phyloP scores from a whole-genome alignment of 2,329 filamentous ascomycete species.

The Penicillium sp. region DNA sequence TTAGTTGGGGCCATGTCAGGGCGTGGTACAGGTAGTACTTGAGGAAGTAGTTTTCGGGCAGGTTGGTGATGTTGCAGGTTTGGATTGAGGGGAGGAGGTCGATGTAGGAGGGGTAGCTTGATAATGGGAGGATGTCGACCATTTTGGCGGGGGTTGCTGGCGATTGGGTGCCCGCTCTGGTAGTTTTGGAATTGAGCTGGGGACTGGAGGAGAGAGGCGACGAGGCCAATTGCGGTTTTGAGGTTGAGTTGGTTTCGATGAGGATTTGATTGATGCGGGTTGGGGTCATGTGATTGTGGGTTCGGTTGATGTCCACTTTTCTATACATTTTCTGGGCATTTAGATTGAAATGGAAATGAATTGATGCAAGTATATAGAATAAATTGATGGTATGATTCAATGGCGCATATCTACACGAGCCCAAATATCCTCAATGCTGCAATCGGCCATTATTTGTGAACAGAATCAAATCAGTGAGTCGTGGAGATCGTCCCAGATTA shows the following conservation, averaged over 20 bases:
- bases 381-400: neutral
- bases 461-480: no score
- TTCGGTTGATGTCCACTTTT: neutral
- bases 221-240: no score
- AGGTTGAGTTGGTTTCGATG: neutral
- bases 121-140: slow-evolving; percentile 47
- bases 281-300: neutral
- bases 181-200: no score
- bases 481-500: slow-evolving; percentile 10
- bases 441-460: no score
- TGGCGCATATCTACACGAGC: no score
- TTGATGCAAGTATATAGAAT: no score
- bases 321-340: no score
- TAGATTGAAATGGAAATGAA: no score
- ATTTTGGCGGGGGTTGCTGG: slow-evolving; percentile 28
- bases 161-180: neutral
- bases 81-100: slow-evolving; percentile 81
- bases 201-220: no score
- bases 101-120: slow-evolving; percentile 58
- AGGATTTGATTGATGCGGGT: slow-evolving; percentile 1
- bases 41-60: slow-evolving; percentile 99
- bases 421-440: slow-evolving; percentile 1
- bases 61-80: slow-evolving; percentile 96
- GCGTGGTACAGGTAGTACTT: slow-evolving; percentile 99
- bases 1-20: slow-evolving; percentile 94